Evolutionary conservation across 768 basidiomycete species (phyloP), one percentile per base, ranked within the genome.

Genomic region (Kwoniella dendrophila): DNA sequence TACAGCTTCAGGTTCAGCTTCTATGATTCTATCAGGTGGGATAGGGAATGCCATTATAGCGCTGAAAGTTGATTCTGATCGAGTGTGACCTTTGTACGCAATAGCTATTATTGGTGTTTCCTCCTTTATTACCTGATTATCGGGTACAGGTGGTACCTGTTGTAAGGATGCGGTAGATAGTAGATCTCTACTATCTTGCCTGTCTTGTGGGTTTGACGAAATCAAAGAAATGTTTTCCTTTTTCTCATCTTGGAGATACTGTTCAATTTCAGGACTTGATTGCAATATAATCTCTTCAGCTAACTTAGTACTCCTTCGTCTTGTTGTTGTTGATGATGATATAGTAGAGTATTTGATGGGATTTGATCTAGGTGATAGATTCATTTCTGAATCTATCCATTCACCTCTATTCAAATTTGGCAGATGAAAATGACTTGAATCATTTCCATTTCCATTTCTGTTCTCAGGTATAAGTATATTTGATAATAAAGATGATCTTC

Each of bases 41-140:
- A 62, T 40, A 11, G 60, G 60, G 32, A 62, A 62, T 6, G 53
- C 40, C 53, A 55, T 62, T 24, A 62, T 56, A 22, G 53, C 60
- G 38, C 60, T 62, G 22, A 62, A 27, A 33, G 40, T 40, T 4
- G 60, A 62, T 16, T 62, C 60, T 1, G 60, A 29, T 27, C 60
- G 20, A n/a, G 14, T 18, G 30, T 61, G 59, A 24, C 59, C 57
- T 27, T 27, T 24, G 24, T 36, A 5, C 20, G 14, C 22, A 5
- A 34, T 22, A 33, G 27, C 0, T 4, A 6, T 26, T 18, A 26
- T 20, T 16, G 20, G 16, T 4, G 16, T 40, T 20, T 40, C 4
- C 44, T 1, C 47, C 41, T 43, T 43, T 43, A 10, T n/a, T 43
- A 43, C 6, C 11, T 7, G 41, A 11, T 8, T n/a, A 11, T 6